Conservation (phyloP, 1,139 yeast genomes). For the Sugiyamaella paludigena region DNA sequence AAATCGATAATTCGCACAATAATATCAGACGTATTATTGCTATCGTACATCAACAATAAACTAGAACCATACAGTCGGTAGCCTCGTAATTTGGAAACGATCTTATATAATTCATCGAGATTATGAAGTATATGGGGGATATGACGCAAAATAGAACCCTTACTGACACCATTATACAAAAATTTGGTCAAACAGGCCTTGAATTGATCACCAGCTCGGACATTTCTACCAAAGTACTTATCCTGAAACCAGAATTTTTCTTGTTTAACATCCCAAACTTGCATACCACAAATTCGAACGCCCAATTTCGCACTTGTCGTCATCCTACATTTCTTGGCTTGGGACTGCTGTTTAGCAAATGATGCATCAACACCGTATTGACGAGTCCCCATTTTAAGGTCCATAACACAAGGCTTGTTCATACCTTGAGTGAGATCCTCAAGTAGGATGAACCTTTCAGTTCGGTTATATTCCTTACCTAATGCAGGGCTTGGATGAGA, state of each 20-base stretch:
- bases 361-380: slow-evolving; percentile 96
- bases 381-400: slow-evolving; percentile 96
- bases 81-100: slow-evolving; percentile 60
- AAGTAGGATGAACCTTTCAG: slow-evolving; percentile 79
- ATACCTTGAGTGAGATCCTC: slow-evolving; percentile 88
- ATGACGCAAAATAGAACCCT: slow-evolving; percentile 61
- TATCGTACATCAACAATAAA: slow-evolving; percentile 84
- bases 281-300: slow-evolving; percentile 93
- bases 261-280: slow-evolving; percentile 61
- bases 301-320: slow-evolving; percentile 86
- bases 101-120: slow-evolving; percentile 54
- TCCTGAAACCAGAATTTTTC: slow-evolving; percentile 65
- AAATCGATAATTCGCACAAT: slow-evolving; percentile 83
- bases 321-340: slow-evolving; percentile 70
- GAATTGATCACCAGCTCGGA: slow-evolving; percentile 74
- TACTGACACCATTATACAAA: slow-evolving; percentile 66
- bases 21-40: slow-evolving; percentile 42
- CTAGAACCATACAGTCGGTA: slow-evolving; percentile 93
- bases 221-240: slow-evolving; percentile 86
- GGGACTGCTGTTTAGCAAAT: slow-evolving; percentile 69
- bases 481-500: not conserved
- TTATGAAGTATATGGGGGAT: slow-evolving; percentile 65
- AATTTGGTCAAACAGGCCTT: slow-evolving; percentile 70
- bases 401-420: slow-evolving; percentile 85
- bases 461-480: slow-evolving; percentile 39